Evolutionary conservation across 202 grass and related monocot genomes (phyloP).

Genomic region (Schoenoplectus triqueter): DNA sequence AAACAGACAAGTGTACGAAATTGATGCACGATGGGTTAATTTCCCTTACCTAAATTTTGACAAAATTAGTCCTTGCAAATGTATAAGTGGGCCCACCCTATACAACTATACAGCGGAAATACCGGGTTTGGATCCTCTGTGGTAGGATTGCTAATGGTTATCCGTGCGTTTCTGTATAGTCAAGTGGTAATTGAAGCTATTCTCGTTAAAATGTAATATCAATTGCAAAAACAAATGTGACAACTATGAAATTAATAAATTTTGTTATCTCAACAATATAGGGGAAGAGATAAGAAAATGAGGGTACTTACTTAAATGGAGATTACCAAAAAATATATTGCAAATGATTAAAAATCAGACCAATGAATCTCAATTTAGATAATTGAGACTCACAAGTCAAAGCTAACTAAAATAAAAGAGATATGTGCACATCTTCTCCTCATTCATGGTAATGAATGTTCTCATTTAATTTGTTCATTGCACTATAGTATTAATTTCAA

Average conservation of each 20-base stretch:
- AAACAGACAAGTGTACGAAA: constrained; percentile 4
- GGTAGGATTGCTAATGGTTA: neutral
- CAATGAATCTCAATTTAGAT: neutral
- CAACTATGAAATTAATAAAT: neutral
- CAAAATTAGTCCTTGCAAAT: constrained; percentile 43
- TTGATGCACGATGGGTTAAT: constrained; percentile 37
- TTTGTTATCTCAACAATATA: neutral
- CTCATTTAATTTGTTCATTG: neutral
- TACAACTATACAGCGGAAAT: constrained; percentile 31
- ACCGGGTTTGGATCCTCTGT: neutral
- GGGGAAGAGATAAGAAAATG: neutral
- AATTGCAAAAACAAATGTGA: neutral
- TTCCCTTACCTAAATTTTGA: constrained; percentile 37
- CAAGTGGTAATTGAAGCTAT: neutral
- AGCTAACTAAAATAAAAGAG: neutral
- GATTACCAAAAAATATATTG: neutral
- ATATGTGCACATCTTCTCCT: neutral
- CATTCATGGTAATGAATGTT: neutral
- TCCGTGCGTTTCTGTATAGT: neutral
- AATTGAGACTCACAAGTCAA: neutral
- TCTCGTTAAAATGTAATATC: neutral
- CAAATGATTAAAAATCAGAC: neutral
- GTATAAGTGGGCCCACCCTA: constrained; percentile 28
- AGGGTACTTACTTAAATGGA: neutral
- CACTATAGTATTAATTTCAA: no score